These are phyloP conservation scores for Grigorovia transvaalensis DNA, from an alignment of 805 yeast species.

Conservation along the genomic window DNA sequence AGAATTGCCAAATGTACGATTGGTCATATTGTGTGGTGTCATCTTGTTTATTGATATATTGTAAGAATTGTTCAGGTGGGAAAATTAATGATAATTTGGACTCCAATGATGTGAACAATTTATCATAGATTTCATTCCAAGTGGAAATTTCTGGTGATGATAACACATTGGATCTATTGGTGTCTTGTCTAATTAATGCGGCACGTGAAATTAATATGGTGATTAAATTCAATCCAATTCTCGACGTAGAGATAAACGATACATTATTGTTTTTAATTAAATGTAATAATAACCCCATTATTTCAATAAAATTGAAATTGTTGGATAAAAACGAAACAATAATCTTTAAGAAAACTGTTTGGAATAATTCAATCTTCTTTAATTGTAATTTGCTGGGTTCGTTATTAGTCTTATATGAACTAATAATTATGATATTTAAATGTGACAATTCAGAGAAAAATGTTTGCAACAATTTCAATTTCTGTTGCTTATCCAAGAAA, in stretches of 20 bases:
- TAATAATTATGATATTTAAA: slow-evolving; percentile 64
- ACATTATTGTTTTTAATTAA: slow-evolving; percentile 63
- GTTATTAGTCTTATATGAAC: slow-evolving; percentile 62
- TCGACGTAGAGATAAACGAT: slow-evolving; percentile 43
- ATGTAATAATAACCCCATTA: slow-evolving; percentile 63
- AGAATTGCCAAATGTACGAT: slow-evolving; percentile 90
- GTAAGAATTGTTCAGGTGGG: slow-evolving; percentile 49
- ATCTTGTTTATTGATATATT: slow-evolving; percentile 7
- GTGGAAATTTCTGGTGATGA: slow-evolving; percentile 33
- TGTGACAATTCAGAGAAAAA: slow-evolving; percentile 73
- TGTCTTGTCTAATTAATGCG: slow-evolving; percentile 83
- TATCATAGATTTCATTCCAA: slow-evolving; percentile 79
- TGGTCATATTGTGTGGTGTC: slow-evolving; percentile 38
- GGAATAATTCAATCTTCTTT: slow-evolving; percentile 66
- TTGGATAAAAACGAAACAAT: slow-evolving; percentile 68
- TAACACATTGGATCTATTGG: slow-evolving; percentile 31
- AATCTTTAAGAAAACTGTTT: slow-evolving; percentile 70
- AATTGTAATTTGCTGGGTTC: slow-evolving; percentile 42
- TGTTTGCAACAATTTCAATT: slow-evolving; percentile 64
- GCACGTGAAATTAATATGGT: slow-evolving; percentile 89
- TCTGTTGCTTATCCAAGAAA: slow-evolving; percentile 66
- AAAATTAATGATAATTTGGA: slow-evolving; percentile 67
- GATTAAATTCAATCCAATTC: slow-evolving; percentile 75
- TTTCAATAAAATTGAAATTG: slow-evolving; percentile 70
- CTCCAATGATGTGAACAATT: slow-evolving; percentile 67